phyloP scores from a whole-genome alignment of 192 early-diverging fungal genomes.

The Globomyces pollinis-pini region DNA sequence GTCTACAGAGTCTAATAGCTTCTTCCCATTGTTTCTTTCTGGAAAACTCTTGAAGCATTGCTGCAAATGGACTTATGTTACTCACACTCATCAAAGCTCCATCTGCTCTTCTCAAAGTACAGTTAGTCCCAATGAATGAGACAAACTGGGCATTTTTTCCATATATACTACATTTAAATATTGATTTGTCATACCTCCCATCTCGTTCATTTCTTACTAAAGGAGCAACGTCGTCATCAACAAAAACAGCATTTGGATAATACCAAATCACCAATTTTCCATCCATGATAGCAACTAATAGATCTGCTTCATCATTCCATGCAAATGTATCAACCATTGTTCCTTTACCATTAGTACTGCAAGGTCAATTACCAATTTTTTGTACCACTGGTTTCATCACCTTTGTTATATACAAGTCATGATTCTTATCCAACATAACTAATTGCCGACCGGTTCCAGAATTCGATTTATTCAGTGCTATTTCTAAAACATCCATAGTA shows the following conservation, averaged over 20 bases:
- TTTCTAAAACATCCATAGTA: constrained; percentile 33
- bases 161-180: constrained; percentile 21
- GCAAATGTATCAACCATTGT: constrained; percentile 50
- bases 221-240: constrained; percentile 50
- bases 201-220: constrained; percentile 44
- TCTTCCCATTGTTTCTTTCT: constrained; percentile 57
- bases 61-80: constrained; percentile 43
- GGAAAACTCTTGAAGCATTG: constrained; percentile 44
- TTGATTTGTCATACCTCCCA: constrained; percentile 27
- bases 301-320: constrained; percentile 51
- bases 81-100: constrained; percentile 41
- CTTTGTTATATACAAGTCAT: constrained; percentile 43
- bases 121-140: constrained; percentile 43
- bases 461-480: constrained; percentile 35
- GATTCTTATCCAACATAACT: constrained; percentile 48
- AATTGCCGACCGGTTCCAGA: constrained; percentile 33
- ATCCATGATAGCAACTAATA: constrained; percentile 44
- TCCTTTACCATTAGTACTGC: too few species aligned
- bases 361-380: too few species aligned
- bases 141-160: constrained; percentile 49
- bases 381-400: constrained; percentile 34
- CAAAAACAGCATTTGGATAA: constrained; percentile 53
- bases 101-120: constrained; percentile 44
- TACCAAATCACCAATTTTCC: constrained; percentile 50
- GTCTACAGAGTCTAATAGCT: constrained; percentile 47